These are phyloP conservation scores for Delonix regia DNA, from an alignment of 306 rosid genomes.

Conservation along the genomic window DNA sequence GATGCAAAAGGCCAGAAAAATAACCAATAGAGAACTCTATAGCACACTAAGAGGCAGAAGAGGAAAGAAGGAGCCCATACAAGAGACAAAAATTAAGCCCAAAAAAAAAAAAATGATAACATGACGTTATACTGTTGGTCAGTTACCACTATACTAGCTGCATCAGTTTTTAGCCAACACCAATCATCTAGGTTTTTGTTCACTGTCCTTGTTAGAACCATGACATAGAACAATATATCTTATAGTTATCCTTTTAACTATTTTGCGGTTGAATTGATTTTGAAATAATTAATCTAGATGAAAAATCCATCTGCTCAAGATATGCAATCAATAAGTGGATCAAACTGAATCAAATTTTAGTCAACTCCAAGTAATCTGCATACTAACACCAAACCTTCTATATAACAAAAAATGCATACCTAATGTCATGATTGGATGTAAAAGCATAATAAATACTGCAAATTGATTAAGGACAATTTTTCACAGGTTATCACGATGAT, in stretches of 20 bases:
- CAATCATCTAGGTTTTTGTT: neutral
- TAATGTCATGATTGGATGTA: neutral
- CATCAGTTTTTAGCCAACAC: neutral
- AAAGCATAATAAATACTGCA: neutral
- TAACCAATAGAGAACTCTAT: slow-evolving; percentile 1
- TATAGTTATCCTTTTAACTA: neutral
- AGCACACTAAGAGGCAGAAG: slow-evolving; percentile 4
- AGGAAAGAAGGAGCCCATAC: slow-evolving; percentile 1
- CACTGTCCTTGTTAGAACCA: slow-evolving; percentile 13
- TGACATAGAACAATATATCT: slow-evolving; percentile 22
- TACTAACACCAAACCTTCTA: neutral
- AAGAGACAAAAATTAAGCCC: neutral
- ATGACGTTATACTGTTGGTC: neutral
- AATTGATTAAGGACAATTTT: neutral
- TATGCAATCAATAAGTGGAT: neutral
- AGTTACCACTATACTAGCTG: neutral
- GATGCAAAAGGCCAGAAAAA: neutral
- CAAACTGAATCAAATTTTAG: neutral
- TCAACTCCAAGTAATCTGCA: neutral
- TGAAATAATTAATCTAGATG: neutral
- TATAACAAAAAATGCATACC: neutral
- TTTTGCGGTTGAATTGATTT: neutral
- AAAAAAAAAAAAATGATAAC: neutral
- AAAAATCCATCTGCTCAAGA: neutral
- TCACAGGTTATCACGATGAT: neutral